Conservation (phyloP, 257 asterid genomes). For the Penstemon davidsonii region DNA sequence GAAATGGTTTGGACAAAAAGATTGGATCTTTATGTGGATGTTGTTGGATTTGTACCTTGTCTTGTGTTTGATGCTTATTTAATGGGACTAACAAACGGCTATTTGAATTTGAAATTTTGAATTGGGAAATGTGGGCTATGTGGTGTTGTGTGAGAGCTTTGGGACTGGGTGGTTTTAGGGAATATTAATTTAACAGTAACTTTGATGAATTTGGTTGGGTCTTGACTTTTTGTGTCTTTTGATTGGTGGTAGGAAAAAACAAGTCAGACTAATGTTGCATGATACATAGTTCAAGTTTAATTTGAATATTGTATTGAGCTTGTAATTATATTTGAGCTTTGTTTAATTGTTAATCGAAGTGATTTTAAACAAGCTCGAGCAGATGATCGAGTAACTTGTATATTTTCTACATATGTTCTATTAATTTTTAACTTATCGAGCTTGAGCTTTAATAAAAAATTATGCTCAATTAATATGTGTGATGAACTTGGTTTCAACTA, state of each 20-base stretch:
- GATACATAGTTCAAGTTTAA: too few relatives aligned
- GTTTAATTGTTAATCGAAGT: neutral
- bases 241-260: neutral
- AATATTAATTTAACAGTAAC: neutral
- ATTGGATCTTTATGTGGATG: neutral
- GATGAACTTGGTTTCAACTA: too few relatives aligned
- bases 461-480: too few relatives aligned
- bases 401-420: neutral
- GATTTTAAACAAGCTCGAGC: too few relatives aligned
- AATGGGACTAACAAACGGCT: slow-evolving; percentile 43
- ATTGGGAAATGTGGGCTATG: slow-evolving; percentile 31
- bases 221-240: neutral
- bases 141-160: slow-evolving; percentile 6
- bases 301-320: too few relatives aligned
- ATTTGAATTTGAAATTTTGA: slow-evolving; percentile 80
- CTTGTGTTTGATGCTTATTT: slow-evolving; percentile 23
- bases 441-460: neutral
- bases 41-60: slow-evolving; percentile 28
- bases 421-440: neutral
- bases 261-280: too few relatives aligned
- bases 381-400: too few relatives aligned
- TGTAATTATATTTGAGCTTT: slow-evolving; percentile 1
- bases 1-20: neutral
- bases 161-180: slow-evolving; percentile 33
- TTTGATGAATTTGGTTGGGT: neutral